Conservation (phyloP, 2,329 filamentous ascomycete genomes). For the Diaporthe vexans region DNA sequence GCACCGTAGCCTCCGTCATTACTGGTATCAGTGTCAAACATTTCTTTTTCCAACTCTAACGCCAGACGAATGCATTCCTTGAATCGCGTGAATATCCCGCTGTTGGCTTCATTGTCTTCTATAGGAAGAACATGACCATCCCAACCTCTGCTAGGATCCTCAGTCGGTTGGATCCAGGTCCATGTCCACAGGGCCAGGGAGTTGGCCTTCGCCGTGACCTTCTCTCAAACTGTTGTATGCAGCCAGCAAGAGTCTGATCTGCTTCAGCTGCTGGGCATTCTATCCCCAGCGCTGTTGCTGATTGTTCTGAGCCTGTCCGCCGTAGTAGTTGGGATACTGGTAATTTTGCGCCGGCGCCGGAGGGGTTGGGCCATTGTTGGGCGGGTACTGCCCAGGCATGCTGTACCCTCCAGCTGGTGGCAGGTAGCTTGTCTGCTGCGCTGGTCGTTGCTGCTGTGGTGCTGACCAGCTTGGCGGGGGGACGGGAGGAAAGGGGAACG, state of each 20-base stretch:
- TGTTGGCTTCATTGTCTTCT: not conserved
- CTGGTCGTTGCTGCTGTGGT: conserved; percentile 28
- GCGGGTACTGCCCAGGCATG: conserved; percentile 38
- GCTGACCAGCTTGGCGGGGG: conserved; percentile 39
- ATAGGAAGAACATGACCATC: not conserved
- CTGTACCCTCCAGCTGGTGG: conserved; percentile 40
- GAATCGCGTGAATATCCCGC: not conserved
- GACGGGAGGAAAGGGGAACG: conserved; percentile 39
- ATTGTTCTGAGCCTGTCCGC: conserved; percentile 40
- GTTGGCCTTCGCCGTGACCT: not conserved
- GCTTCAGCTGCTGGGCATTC: conserved; percentile 25
- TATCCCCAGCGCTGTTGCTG: conserved; percentile 42
- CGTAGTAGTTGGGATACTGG: conserved; percentile 41
- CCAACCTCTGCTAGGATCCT: not conserved
- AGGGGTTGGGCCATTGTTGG: conserved; percentile 32
- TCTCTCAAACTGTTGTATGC: conserved; percentile 10
- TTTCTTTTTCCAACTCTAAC: conserved; percentile 15
- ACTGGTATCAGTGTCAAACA: not conserved
- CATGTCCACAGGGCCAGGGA: not conserved
- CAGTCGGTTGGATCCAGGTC: not conserved
- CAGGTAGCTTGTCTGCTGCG: conserved; percentile 38
- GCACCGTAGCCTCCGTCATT: not conserved
- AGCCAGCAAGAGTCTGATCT: conserved; percentile 17
- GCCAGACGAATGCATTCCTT: conserved; percentile 23
- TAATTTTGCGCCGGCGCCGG: conserved; percentile 38